Evolutionary conservation across 2,329 filamentous ascomycete species (phyloP), one percentile per base, ranked within the genome.

Genomic region (Pseudogymnoascus sp.): DNA sequence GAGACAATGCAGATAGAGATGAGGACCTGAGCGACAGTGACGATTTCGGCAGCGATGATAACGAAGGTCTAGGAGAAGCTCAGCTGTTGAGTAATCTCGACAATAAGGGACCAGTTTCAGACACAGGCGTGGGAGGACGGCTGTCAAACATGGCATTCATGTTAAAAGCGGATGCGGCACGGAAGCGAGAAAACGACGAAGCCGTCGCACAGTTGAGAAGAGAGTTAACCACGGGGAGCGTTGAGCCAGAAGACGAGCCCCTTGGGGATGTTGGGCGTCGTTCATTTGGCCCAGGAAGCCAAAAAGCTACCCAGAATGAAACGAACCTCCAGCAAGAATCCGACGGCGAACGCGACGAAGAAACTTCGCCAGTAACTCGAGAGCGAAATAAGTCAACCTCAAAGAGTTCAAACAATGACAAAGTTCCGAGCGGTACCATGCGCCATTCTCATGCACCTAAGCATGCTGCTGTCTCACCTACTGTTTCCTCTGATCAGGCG

Each of bases 121-220:
- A 58, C 33, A 58, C 8, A 30, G 77, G 72, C 16, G 82, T 83
- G 0, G 79, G 82, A 67, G 86, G 87, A 12, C 87, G 85, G 67
- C 77, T 99, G 6, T 86, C 90, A 74, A 82, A 83, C 59, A 91
- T 99, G 87, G 90, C 90, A 64, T 99, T 99, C 72, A 97, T 99
- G 94, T 86, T 88, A 69, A 91, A 88, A 66, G 90, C 92, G 1
- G 92, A 97, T 70, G 88, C 87, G 28, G 81, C 86, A 37, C 85
- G 86, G 69, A 92, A 87, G 73, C 84, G 87, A 65, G 83, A 86
- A 62, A 97, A 97, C 67, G 90, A 96, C 68, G 88, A 89, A 61
- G 83, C 90, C 61, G 77, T 90, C 11, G 81, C 79, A 41, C 80
- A 85, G 67, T 83, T 97, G 57, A 82, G 86, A 57, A 84, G 85